A percentile compares a stretch with the other conserved stretches of the same genome.
phyloP scores from a whole-genome alignment of 441 rosid species.

The Gossypium schwendimanii region DNA sequence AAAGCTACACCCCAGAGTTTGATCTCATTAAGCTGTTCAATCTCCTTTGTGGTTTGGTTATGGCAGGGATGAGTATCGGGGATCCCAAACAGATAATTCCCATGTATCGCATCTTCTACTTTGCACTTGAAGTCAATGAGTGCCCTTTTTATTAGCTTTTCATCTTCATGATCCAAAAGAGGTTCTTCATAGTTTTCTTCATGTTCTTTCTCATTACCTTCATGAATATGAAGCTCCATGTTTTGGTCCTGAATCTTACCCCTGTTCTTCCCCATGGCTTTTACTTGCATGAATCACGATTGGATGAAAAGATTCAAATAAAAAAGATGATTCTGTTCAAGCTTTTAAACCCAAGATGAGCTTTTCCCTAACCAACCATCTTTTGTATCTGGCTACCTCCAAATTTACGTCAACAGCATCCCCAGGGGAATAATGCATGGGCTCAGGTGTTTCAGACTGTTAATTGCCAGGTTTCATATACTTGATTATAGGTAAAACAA shows the following conservation, averaged over 20 bases:
- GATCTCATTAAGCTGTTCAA: constrained; percentile 21
- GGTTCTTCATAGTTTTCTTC: neutral
- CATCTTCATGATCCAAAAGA: constrained; percentile 6
- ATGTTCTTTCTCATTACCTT: neutral
- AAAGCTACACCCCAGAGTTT: constrained; percentile 52
- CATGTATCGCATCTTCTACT: constrained; percentile 44
- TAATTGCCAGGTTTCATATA: neutral
- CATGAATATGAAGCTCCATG: neutral
- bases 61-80: constrained; percentile 5
- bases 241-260: constrained; percentile 6
- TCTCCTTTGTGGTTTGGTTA: neutral
- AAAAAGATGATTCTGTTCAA: neutral
- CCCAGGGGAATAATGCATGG: neutral
- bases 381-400: neutral
- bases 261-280: neutral
- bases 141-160: constrained; percentile 26
- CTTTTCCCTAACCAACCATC: neutral
- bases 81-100: constrained; percentile 30
- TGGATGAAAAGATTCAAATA: neutral
- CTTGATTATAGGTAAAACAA: neutral
- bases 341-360: neutral
- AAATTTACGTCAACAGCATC: neutral
- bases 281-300: neutral
- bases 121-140: constrained; percentile 31
- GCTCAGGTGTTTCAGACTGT: neutral